Percentiles rank a stretch among this genome's conserved stretches.
These are phyloP conservation scores for Leccinum truebloodii DNA, from an alignment of 768 basidiomycete species.

Conservation along the genomic window DNA sequence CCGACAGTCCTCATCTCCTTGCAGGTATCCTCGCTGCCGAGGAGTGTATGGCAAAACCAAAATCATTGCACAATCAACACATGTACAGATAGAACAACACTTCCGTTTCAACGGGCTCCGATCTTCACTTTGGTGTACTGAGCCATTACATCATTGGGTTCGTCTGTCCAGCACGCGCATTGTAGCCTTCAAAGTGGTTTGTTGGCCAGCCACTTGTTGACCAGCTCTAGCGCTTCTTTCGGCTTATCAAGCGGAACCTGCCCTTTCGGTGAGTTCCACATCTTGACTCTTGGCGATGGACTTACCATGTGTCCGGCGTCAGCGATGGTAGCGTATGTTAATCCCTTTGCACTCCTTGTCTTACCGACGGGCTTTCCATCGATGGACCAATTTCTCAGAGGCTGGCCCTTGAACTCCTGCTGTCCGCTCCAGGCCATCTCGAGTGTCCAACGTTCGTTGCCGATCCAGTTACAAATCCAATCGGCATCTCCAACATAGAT, in stretches of 20 bases:
- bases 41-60: neutral
- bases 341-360: constrained; percentile 51
- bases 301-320: constrained; percentile 75
- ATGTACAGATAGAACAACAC: neutral
- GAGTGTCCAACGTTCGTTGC: constrained; percentile 73
- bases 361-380: constrained; percentile 46
- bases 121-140: neutral
- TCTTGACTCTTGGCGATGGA: neutral
- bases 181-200: constrained; percentile 8
- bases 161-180: neutral
- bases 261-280: neutral
- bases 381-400: constrained; percentile 59
- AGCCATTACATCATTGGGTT: neutral
- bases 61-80: constrained; percentile 4
- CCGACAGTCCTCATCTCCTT: constrained; percentile 1
- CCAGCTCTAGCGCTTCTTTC: constrained; percentile 46
- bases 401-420: constrained; percentile 44
- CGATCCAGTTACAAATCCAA: constrained; percentile 75
- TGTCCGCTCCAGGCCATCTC: constrained; percentile 67
- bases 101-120: neutral
- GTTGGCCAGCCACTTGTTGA: constrained; percentile 45
- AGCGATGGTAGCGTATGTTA: constrained; percentile 62
- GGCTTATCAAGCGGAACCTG: constrained; percentile 64
- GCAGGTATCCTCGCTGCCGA: neutral
- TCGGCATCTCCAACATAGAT: constrained; percentile 72